phyloP scores from a whole-genome alignment of 2,329 filamentous ascomycete species.

The Pseudogymnoascus sp. region DNA sequence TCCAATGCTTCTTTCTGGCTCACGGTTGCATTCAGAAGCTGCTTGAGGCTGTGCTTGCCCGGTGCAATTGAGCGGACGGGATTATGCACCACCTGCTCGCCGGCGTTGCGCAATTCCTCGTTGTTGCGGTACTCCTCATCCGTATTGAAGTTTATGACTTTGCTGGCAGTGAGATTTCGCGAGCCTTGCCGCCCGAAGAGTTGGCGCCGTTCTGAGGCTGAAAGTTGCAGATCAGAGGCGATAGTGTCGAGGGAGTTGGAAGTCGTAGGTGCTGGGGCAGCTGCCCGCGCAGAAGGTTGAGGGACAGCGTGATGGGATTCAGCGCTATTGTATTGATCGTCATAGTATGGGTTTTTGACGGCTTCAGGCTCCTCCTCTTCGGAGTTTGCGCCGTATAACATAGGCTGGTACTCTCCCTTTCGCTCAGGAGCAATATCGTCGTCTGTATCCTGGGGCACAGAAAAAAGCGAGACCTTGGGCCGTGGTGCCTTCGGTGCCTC shows the following conservation, averaged over 20 bases:
- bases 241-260: slow-evolving; percentile 57
- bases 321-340: slow-evolving; percentile 24
- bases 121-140: slow-evolving; percentile 81
- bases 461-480: slow-evolving; percentile 63
- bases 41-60: slow-evolving; percentile 81
- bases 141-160: slow-evolving; percentile 79
- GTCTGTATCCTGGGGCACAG: slow-evolving; percentile 40
- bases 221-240: slow-evolving; percentile 70
- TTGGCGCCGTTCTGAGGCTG: slow-evolving; percentile 66
- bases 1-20: slow-evolving; percentile 81
- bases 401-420: slow-evolving; percentile 40
- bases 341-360: slow-evolving; percentile 22
- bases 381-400: slow-evolving; percentile 34
- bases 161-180: slow-evolving; percentile 39
- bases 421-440: slow-evolving; percentile 11
- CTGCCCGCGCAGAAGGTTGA: slow-evolving; percentile 21
- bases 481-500: slow-evolving; percentile 32
- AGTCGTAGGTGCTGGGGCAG: slow-evolving; percentile 18
- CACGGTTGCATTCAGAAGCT: slow-evolving; percentile 74
- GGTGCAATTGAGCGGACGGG: slow-evolving; percentile 75
- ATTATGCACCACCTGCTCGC: slow-evolving; percentile 65
- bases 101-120: slow-evolving; percentile 61
- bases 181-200: slow-evolving; percentile 63
- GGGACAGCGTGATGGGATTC: slow-evolving; percentile 19
- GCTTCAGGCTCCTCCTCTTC: slow-evolving; percentile 16